Base-by-base conservation (phyloP, 805 yeast species). In the Maudiozyma saulgeensis region DNA sequence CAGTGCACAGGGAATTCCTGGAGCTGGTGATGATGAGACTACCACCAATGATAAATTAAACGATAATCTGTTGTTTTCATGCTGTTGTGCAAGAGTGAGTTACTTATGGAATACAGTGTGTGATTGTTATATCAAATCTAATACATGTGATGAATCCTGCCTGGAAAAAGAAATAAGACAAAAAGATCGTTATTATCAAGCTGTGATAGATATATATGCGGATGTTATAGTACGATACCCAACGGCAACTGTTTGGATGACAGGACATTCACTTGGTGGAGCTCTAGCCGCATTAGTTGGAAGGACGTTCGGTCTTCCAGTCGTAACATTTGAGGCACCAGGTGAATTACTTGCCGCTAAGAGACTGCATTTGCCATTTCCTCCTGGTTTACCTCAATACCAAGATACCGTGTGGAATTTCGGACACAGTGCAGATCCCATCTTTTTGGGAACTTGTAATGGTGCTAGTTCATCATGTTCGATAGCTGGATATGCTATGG, bases 361-460 rank as follows among this genome's bases (percentile, higher is more conserved):
- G 57, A 75, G 99, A 56, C 72, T 93, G 43, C 97, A 90, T 68
- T 73, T 93, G 45, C 99, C 99, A 0, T 76, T 78, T 69, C 95
- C 98, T 1, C 99, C 99, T 0, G 96, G 96, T 1, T 63, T 87
- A 13, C 90, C 96, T 0, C 68, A 71, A 7, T 78, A 82, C 58
- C 70, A 79, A 68, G 97, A 90, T 59, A 83, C 87, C 54, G 78
- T 93, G 9, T 93, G 95, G 95, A 97, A 93, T 63, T 71, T 93
- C 62, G 99, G 99, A 2, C 91, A 93, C 64, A 93, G 93, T 1
- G 98, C 96, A 0, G 99, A 93, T 64, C 99, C 99, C 1, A 87
- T 93, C 1, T 93, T 75, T 60, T 84, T 90, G 91, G 99, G 99
- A 0, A 90, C 88, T 8, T 93, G 99, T 64, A 89, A 86, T 60